These are phyloP conservation scores for Phyllosticta ampelicida DNA, from an alignment of 2,329 filamentous ascomycete species.

Conservation along the genomic window DNA sequence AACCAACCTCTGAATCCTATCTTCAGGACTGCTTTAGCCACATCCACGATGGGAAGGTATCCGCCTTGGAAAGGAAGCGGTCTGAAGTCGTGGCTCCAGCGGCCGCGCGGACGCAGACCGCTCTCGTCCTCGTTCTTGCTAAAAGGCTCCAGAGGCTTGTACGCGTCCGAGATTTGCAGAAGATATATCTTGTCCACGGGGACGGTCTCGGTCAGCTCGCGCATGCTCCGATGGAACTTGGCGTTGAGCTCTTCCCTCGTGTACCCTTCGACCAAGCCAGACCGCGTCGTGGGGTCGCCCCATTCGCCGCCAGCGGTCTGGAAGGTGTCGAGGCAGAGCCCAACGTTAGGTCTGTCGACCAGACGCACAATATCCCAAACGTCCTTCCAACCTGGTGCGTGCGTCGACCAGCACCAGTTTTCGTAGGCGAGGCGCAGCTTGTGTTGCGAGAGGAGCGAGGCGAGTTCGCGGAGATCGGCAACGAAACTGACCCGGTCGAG, in stretches of 20 bases:
- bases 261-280: slow-evolving; percentile 45
- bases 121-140: slow-evolving; percentile 37
- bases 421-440: slow-evolving; percentile 60
- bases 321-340: slow-evolving; percentile 69
- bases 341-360: slow-evolving; percentile 55
- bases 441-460: slow-evolving; percentile 48
- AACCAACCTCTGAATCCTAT: slow-evolving; percentile 60
- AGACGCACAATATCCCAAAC: slow-evolving; percentile 57
- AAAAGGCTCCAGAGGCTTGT: slow-evolving; percentile 49
- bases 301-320: slow-evolving; percentile 64
- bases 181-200: slow-evolving; percentile 63
- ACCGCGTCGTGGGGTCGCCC: slow-evolving; percentile 56
- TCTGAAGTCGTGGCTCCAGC: slow-evolving; percentile 62
- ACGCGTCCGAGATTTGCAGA: slow-evolving; percentile 66
- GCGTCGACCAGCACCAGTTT: slow-evolving; percentile 73
- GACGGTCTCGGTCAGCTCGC: slow-evolving; percentile 45
- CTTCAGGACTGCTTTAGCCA: slow-evolving; percentile 52
- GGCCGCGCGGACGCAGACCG: slow-evolving; percentile 49
- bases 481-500: slow-evolving; percentile 43
- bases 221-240: slow-evolving; percentile 44
- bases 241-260: slow-evolving; percentile 37
- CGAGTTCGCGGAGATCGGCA: slow-evolving; percentile 51
- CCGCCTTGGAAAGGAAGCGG: slow-evolving; percentile 61
- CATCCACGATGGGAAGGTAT: slow-evolving; percentile 56
- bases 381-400: slow-evolving; percentile 56